Percentiles rank a stretch among this genome's conserved stretches.
phyloP scores from a whole-genome alignment of 2,329 filamentous ascomycete genomes.

The Hypomyces rosellus region DNA sequence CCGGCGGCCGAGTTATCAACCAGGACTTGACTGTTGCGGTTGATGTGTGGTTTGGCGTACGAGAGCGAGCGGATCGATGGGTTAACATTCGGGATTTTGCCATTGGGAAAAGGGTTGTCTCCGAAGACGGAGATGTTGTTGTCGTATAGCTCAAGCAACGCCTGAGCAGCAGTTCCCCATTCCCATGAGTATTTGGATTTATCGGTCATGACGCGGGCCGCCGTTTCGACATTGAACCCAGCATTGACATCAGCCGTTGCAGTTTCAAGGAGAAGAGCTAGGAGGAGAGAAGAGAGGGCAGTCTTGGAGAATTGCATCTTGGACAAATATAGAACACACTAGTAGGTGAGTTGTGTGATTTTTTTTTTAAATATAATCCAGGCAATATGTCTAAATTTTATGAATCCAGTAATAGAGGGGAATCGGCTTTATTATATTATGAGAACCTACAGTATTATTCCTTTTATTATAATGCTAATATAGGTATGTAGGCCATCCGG shows the following conservation, averaged over 20 bases:
- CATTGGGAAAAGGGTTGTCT: conserved; percentile 11
- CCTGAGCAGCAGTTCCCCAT: conserved; percentile 14
- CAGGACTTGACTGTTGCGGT: conserved; percentile 10
- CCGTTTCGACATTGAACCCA: conserved; percentile 10
- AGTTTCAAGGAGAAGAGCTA: too few species aligned
- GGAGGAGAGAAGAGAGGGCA: too few species aligned
- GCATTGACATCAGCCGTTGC: conserved; percentile 6
- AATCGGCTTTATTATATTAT: too few species aligned
- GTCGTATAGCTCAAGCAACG: conserved; percentile 13
- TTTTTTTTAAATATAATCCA: too few species aligned
- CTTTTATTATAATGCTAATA: too few species aligned
- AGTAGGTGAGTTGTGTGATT: too few species aligned
- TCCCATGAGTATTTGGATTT: conserved; percentile 12
- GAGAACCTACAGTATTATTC: too few species aligned
- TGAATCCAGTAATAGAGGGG: too few species aligned
- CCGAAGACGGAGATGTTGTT: conserved; percentile 13
- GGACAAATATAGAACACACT: too few species aligned
- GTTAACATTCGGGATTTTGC: conserved; percentile 8
- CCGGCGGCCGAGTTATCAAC: conserved; percentile 9
- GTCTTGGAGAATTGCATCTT: too few species aligned
- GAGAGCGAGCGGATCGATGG: conserved; percentile 2
- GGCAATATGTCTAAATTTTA: too few species aligned
- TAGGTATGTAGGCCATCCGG: too few species aligned
- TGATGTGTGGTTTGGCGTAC: conserved; percentile 11
- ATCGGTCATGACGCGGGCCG: conserved; percentile 9